Evolutionary conservation across 139 green algal species (phyloP), one percentile per base, ranked within the genome.

Genomic region (Marvania coccoides): DNA sequence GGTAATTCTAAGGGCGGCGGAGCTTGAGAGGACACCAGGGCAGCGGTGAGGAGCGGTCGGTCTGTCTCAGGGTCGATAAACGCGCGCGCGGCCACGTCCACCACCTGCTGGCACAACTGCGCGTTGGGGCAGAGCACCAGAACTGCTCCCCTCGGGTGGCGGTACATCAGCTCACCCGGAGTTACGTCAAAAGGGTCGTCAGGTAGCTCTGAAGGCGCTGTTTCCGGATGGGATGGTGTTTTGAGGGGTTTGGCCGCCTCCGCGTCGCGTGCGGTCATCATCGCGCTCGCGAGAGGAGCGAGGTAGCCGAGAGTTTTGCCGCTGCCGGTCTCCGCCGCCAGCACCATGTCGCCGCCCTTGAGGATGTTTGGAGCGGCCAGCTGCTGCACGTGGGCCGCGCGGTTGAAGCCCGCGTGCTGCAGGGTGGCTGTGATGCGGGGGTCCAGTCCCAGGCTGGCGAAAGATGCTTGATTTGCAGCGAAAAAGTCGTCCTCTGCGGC

Each of bases 301-400:
- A 98, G 69, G 81, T 98, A 98, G 2, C 88, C 80, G 1, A 97
- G 75, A 5, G 93, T 98, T 69, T 98, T 98, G 67, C 94, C 94
- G 61, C 90, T 97, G 59, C 94, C 93, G 5, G 93, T 98, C 67
- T 98, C 93, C 5, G 93, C 87, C 2, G 93, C 88, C 10, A 98
- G 65, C 6, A 98, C 91, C 0, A 87, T 75, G 64, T 92, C 82
- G 28, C 63, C 42, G 30, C 86, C 83, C 0, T 42, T 37, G 4
- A 19, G 15, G 2, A 19, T 4, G 39, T 26, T 6, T n/a, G 36
- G 24, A 14, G 31, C 24, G 13, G 45, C 30, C 6, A 6, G 24
- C 45, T 26, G 3, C 81, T 90, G 84, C 1, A 87, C 76, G 23
- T 70, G 64, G 0, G 84, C 79, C 0, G 83, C 80, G 24, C 54